Percentiles rank a stretch among this genome's conserved stretches.
Conservation (phyloP, 148 eudicot genomes). For the Vaccinium macrocarpon region DNA sequence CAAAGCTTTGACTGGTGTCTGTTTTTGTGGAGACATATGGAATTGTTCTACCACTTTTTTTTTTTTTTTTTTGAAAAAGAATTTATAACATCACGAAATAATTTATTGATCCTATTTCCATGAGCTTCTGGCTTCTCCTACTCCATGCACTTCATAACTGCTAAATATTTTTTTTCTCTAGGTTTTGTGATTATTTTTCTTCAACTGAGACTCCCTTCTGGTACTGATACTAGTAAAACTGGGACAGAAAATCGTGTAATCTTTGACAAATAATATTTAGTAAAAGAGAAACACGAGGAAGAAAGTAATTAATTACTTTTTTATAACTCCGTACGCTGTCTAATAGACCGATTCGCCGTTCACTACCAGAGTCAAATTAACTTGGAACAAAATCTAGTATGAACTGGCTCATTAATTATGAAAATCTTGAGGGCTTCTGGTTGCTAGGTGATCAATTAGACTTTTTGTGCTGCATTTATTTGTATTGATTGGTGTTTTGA, state of each 20-base stretch:
- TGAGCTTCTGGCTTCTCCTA: not conserved
- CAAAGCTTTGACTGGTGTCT: slow-evolving; percentile 11
- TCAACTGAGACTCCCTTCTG: not conserved
- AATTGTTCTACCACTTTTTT: not conserved
- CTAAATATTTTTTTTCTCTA: not conserved
- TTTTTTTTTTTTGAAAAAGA: not conserved
- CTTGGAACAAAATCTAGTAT: not conserved
- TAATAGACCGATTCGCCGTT: not conserved
- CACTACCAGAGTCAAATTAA: not conserved
- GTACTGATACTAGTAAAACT: not conserved
- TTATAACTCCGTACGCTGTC: not conserved
- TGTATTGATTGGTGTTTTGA: no score
- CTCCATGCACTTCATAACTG: not conserved
- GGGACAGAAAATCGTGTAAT: not conserved
- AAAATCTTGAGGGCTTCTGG: not conserved
- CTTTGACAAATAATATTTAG: not conserved
- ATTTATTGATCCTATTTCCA: not conserved
- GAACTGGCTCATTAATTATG: not conserved
- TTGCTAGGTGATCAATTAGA: not conserved
- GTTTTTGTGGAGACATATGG: not conserved
- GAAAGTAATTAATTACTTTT: not conserved
- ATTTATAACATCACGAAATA: not conserved
- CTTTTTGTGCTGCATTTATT: not conserved
- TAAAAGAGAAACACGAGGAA: not conserved
- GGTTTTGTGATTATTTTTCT: not conserved